A percentile compares a stretch with the other conserved stretches of the same genome.
phyloP scores from a whole-genome alignment of 306 rosid genomes.

The Canavalia gladiata region DNA sequence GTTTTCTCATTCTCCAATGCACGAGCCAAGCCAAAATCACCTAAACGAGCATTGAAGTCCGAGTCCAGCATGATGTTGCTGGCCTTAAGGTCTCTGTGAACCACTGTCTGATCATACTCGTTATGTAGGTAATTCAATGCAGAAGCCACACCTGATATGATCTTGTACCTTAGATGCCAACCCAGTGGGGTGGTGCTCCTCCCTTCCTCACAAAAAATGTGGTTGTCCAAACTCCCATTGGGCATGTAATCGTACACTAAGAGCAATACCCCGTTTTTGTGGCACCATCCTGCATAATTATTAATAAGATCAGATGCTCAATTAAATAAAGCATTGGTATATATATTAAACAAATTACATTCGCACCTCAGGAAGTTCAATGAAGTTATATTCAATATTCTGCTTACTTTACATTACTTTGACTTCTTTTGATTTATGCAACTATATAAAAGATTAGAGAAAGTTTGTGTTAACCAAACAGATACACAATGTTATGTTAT shows the following conservation, averaged over 20 bases:
- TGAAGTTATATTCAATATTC: too few species aligned
- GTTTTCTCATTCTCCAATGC: constrained; percentile 76
- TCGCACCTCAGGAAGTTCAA: too few species aligned
- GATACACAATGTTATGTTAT: too few species aligned
- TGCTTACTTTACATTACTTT: too few species aligned
- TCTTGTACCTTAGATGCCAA: constrained; percentile 72
- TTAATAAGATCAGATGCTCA: background rate
- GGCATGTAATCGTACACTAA: constrained; percentile 89
- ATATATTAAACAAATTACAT: background rate
- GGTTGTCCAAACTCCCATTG: constrained; percentile 80
- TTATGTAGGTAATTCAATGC: constrained; percentile 77
- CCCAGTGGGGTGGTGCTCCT: constrained; percentile 51
- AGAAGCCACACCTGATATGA: constrained; percentile 71
- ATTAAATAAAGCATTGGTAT: background rate
- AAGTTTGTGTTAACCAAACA: too few species aligned
- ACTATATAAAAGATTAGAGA: too few species aligned
- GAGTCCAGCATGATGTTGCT: constrained; percentile 82
- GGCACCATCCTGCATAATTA: constrained; percentile 72
- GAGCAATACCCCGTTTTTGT: constrained; percentile 68
- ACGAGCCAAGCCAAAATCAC: constrained; percentile 81
- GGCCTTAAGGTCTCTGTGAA: constrained; percentile 81
- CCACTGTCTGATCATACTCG: constrained; percentile 74
- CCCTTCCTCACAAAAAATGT: constrained; percentile 65
- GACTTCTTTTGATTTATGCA: too few species aligned
- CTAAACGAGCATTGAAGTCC: constrained; percentile 68